Percentiles rank a stretch among this genome's conserved stretches.
phyloP scores from a whole-genome alignment of 495 filamentous ascomycete species.

The Hyaloscypha hepaticicola region DNA sequence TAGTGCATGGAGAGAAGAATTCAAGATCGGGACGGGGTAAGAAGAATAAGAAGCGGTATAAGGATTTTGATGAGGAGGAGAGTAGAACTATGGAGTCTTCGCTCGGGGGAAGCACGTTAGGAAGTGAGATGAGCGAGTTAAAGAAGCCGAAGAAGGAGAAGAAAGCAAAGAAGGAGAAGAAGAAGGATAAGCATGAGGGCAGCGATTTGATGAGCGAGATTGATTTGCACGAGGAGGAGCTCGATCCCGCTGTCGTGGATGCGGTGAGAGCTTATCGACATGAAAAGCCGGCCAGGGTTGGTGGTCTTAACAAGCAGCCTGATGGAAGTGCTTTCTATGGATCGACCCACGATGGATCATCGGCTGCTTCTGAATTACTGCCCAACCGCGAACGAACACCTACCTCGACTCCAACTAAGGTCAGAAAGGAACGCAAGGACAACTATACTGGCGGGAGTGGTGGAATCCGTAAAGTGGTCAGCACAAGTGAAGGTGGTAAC shows the following conservation, averaged over 20 bases:
- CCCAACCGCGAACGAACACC: slow-evolving; percentile 50
- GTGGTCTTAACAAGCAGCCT: slow-evolving; percentile 74
- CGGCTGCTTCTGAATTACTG: slow-evolving; percentile 37
- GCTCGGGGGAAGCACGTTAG: slow-evolving; percentile 9
- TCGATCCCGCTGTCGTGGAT: slow-evolving; percentile 42
- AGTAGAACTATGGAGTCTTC: slow-evolving; percentile 32
- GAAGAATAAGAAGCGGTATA: slow-evolving; percentile 38
- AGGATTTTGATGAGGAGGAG: slow-evolving; percentile 41
- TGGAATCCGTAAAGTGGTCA: slow-evolving; percentile 55
- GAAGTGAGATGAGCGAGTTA: slow-evolving; percentile 19
- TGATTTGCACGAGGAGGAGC: slow-evolving; percentile 20
- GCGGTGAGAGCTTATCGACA: slow-evolving; percentile 74
- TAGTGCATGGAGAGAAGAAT: slow-evolving; percentile 30
- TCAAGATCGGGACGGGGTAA: slow-evolving; percentile 40
- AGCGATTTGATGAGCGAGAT: slow-evolving; percentile 9
- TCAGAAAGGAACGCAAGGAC: slow-evolving; percentile 22
- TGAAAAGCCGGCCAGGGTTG: slow-evolving; percentile 80
- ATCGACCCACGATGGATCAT: slow-evolving; percentile 45
- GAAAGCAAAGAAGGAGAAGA: slow-evolving; percentile 34
- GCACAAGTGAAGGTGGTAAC: slow-evolving; percentile 45
- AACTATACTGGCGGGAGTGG: slow-evolving; percentile 32
- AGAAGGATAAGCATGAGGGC: not conserved
- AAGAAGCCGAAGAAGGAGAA: slow-evolving; percentile 40
- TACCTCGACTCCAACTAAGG: slow-evolving; percentile 46
- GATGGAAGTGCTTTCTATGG: slow-evolving; percentile 74